A percentile compares a stretch with the other conserved stretches of the same genome.
phyloP scores from a whole-genome alignment of 768 basidiomycete genomes.

The Hydnomerulius pinastri region DNA sequence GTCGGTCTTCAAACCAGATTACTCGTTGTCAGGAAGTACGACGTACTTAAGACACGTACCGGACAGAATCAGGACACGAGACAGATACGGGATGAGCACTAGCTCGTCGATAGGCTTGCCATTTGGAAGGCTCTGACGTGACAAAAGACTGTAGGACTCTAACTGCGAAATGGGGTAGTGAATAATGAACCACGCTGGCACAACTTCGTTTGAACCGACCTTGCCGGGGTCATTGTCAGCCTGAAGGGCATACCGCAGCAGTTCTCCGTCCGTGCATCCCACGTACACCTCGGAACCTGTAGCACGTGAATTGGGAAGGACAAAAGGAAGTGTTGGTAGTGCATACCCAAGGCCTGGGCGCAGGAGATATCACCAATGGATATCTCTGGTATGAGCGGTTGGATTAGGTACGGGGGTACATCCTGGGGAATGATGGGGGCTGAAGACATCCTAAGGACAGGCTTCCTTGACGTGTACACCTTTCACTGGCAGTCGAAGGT shows the following conservation, averaged over 20 bases:
- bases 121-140: conserved; percentile 68
- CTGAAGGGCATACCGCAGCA: conserved; percentile 77
- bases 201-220: conserved; percentile 33
- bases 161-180: conserved; percentile 32
- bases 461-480: neutral
- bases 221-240: conserved; percentile 48
- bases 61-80: conserved; percentile 72
- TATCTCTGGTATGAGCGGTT: conserved; percentile 44
- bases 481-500: neutral
- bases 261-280: conserved; percentile 82
- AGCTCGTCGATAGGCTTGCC: conserved; percentile 81
- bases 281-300: conserved; percentile 84
- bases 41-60: conserved; percentile 46
- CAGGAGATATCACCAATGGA: conserved; percentile 34
- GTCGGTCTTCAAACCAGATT: conserved; percentile 42
- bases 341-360: conserved; percentile 59
- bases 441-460: conserved; percentile 17
- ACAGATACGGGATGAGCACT: conserved; percentile 73
- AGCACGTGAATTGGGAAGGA: conserved; percentile 4
- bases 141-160: conserved; percentile 65
- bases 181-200: neutral
- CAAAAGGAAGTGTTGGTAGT: neutral
- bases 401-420: conserved; percentile 64
- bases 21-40: conserved; percentile 3
- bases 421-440: conserved; percentile 40